A percentile compares a stretch with the other conserved stretches of the same genome.
These are phyloP conservation scores for Nymphaea thermarum DNA, from an alignment of 164 flowering plant species.

Conservation along the genomic window DNA sequence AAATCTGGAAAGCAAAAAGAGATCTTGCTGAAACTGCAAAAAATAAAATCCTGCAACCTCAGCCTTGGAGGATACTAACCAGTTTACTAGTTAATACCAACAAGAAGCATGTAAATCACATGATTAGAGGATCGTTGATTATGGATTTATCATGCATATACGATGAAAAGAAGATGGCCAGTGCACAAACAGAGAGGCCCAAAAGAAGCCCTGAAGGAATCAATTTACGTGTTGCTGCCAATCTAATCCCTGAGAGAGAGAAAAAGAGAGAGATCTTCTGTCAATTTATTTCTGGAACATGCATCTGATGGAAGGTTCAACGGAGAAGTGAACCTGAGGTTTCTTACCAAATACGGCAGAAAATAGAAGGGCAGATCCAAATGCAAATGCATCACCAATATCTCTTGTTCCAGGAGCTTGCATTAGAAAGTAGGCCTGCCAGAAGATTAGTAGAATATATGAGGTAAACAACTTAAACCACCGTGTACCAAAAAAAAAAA, in stretches of 20 bases:
- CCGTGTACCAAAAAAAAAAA: no score
- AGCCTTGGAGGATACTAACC: no score
- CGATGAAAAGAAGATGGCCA: slow-evolving; percentile 25
- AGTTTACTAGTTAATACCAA: background rate
- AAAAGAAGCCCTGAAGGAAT: slow-evolving; percentile 21
- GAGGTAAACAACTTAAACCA: background rate
- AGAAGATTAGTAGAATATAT: background rate
- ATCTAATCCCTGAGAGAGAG: slow-evolving; percentile 26
- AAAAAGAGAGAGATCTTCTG: background rate
- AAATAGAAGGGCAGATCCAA: slow-evolving; percentile 39
- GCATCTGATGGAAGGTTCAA: background rate
- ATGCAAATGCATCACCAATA: slow-evolving; percentile 34
- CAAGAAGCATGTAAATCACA: background rate
- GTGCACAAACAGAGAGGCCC: slow-evolving; percentile 24
- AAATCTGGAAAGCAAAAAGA: background rate
- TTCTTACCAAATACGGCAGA: slow-evolving; percentile 38
- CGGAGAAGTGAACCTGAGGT: background rate
- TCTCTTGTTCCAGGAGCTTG: slow-evolving; percentile 30
- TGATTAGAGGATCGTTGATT: background rate
- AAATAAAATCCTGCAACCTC: background rate
- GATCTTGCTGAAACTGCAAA: background rate
- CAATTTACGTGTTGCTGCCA: slow-evolving; percentile 31
- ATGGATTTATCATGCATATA: slow-evolving; percentile 21
- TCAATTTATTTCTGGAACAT: background rate
- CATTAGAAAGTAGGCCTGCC: slow-evolving; percentile 31